These are phyloP conservation scores for Myriosclerotinia scirpicola DNA, from an alignment of 2,329 filamentous ascomycete genomes.

Conservation along the genomic window DNA sequence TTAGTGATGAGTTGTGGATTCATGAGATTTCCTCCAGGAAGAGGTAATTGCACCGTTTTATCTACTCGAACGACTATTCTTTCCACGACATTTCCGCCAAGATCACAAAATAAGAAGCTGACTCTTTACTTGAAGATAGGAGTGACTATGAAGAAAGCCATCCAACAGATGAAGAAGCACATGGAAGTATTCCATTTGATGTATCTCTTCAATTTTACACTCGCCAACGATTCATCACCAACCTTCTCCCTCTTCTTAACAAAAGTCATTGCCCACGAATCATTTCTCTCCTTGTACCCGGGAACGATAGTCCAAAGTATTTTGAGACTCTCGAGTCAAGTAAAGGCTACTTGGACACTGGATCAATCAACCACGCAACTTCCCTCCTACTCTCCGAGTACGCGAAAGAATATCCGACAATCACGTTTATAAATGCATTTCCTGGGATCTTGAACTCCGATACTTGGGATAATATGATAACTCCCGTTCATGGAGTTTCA, in stretches of 20 bases:
- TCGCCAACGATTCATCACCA: constrained; percentile 15
- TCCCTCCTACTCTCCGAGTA: background rate
- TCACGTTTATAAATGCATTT: constrained; percentile 9
- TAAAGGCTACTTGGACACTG: background rate
- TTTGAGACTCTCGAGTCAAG: background rate
- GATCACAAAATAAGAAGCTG: background rate
- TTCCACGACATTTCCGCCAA: background rate
- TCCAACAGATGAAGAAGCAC: background rate
- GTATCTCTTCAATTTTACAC: constrained; percentile 1
- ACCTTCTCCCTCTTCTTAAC: constrained; percentile 4
- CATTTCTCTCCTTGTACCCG: constrained; percentile 5
- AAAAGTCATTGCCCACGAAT: constrained; percentile 12
- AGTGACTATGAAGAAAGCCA: background rate
- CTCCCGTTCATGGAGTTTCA: background rate
- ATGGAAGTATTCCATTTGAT: background rate
- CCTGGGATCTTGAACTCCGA: background rate
- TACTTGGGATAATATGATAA: background rate
- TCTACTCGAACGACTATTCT: background rate
- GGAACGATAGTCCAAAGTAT: background rate
- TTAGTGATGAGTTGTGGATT: constrained; percentile 11
- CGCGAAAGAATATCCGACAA: background rate
- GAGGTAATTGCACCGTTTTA: background rate
- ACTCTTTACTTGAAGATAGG: background rate
- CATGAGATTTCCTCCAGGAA: background rate
- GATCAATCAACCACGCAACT: constrained; percentile 1